These are phyloP conservation scores for Leptographium radiaticola DNA, from an alignment of 2,329 filamentous ascomycete genomes.

Conservation along the genomic window DNA sequence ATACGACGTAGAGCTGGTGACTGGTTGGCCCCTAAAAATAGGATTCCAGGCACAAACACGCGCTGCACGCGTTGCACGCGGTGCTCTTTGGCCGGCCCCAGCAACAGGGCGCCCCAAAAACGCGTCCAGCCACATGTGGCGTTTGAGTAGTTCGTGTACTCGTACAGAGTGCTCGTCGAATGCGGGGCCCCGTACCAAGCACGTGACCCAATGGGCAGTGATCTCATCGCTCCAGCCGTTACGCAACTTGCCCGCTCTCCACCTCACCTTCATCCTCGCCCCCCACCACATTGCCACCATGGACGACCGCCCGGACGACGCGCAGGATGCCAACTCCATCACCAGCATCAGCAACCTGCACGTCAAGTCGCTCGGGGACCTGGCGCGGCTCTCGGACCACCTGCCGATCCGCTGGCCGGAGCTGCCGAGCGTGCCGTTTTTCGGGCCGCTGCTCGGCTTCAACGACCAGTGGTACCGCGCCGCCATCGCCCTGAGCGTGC, in stretches of 20 bases:
- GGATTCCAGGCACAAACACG: background rate
- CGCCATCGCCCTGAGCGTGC: slow-evolving; percentile 5
- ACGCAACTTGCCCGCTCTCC: no score
- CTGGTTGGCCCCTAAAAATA: background rate
- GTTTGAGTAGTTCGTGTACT: no score
- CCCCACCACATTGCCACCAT: background rate
- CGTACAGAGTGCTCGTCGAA: no score
- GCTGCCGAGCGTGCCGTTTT: slow-evolving; percentile 9
- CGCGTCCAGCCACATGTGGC: no score
- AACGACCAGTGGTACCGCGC: slow-evolving; percentile 7
- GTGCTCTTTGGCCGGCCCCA: no score
- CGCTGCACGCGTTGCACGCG: background rate
- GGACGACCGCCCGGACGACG: background rate
- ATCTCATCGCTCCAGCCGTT: no score
- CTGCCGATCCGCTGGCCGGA: slow-evolving; percentile 9
- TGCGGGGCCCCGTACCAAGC: no score
- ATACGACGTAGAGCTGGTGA: background rate
- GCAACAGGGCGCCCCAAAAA: no score
- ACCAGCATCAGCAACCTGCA: slow-evolving; percentile 5
- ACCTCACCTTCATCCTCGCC: no score
- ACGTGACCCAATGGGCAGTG: no score
- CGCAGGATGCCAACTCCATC: background rate
- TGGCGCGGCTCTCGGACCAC: slow-evolving; percentile 4
- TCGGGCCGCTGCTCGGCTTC: slow-evolving; percentile 4
- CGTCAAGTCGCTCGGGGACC: slow-evolving; percentile 5